Conservation (phyloP, 179 eudicot genomes). For the Spergularia azorica region DNA sequence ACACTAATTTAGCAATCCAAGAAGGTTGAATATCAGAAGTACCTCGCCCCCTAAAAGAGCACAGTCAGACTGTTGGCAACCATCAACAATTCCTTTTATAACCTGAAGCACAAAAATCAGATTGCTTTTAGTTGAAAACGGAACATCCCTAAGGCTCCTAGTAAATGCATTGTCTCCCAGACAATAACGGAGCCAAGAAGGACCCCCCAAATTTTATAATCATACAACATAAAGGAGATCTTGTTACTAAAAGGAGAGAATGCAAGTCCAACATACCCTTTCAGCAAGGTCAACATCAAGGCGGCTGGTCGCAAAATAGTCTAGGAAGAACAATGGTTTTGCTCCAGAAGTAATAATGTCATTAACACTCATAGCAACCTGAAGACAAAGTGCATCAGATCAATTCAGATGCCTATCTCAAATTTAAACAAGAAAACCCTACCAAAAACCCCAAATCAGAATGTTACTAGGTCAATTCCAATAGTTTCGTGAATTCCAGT, state of each 20-base stretch:
- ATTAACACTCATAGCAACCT: constrained; percentile 99
- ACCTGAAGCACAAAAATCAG: constrained; percentile 48
- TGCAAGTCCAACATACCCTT: constrained; percentile 42
- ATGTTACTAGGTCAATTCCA: constrained; percentile 86
- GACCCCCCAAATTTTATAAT: background rate
- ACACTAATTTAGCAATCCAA: background rate
- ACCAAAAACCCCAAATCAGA: constrained; percentile 15
- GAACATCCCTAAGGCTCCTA: background rate
- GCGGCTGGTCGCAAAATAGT: constrained; percentile 89
- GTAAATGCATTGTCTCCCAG: background rate
- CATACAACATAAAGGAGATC: background rate
- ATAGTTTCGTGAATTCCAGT: constrained; percentile 92
- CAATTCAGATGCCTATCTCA: background rate
- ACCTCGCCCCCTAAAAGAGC: constrained; percentile 96
- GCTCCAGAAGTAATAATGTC: constrained; percentile 97
- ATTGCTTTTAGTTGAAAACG: background rate
- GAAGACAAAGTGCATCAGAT: constrained; percentile 7
- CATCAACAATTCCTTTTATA: constrained; percentile 86
- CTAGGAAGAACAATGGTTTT: constrained; percentile 89
- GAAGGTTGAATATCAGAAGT: constrained; percentile 15
- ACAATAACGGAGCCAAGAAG: constrained; percentile 6
- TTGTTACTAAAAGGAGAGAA: background rate
- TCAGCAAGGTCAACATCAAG: constrained; percentile 98
- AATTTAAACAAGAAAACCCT: background rate
- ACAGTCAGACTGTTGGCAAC: constrained; percentile 93